Base-by-base conservation (phyloP, 2,329 filamentous ascomycete species). In the Madurella mycetomatis region DNA sequence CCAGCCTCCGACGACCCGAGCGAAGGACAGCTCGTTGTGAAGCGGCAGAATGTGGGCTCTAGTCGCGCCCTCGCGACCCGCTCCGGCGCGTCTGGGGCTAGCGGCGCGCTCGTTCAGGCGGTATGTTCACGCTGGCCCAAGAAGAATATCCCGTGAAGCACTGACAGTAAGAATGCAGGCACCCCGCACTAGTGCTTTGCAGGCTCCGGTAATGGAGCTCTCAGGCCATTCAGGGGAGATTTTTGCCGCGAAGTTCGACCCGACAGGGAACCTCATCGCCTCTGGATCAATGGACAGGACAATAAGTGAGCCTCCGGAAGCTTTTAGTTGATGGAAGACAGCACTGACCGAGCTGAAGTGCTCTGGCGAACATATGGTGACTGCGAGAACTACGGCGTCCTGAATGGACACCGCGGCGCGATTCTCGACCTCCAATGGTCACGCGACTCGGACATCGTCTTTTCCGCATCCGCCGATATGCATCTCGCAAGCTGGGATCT, bases 401-500 rank as follows among this genome's bases (percentile, higher is more conserved):
- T 99, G 49, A 90, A 79, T 9, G 94, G 94, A 34, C 94, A 99
- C 75, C 91, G 90, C 68, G 90, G 90, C 62, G 94, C 94, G 1
- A 77, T 99, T 47, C 77, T 97, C 25, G 94, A 97, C 71, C 76
- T 99, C 44, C 91, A 96, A 68, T 99, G 94, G 94, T 96, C 94
- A 30, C 87, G 94, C 68, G 94, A 99, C 74, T 95, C 91, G 17
- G 85, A 88, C 65, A 87, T 92, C 41, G 72, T 99, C 49, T 97
- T 92, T 67, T 94, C 92, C 8, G 92, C 92, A 43, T 96, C 92
- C 34, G 92, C 94, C 62, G 94, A 99, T 69, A 92, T 85, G 82
- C 90, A 92, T 62, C 79, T 97, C 31, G 92, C 92, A 40, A 95
- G 90, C 69, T 99, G 92, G 92, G 92, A 99, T 67, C 74, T 95